Base-by-base conservation (phyloP, 148 eudicot species). In the Rhododendron kiyosumense region DNA sequence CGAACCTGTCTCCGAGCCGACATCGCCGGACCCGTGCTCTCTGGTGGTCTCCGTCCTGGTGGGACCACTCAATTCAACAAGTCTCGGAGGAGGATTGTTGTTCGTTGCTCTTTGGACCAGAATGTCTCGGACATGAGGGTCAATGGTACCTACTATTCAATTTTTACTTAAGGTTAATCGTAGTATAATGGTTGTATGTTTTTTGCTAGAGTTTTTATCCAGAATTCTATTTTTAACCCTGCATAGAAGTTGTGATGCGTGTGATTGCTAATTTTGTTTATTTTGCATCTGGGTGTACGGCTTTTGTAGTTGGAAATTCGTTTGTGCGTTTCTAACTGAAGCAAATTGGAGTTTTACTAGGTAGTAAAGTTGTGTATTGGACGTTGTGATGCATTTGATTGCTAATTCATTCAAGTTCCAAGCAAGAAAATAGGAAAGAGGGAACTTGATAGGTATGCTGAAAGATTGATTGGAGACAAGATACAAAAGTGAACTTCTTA, bases 81-180 rank as follows among this genome's bases (percentile, higher is more conserved):
- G 86, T 26, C 76, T 83, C 74, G 74, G 74, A 90, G 85, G 46
- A 94, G 86, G 52, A 22, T 89, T 48, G 85, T 73, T 48, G 86
- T 92, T 84, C 92, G 96, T 36, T 92, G 93, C 84, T 92, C 96
- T 41, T 87, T 97, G 90, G 99, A 97, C 82, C 81, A 89, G 2
- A 89, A 91, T 88, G 96, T 97, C 59, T 97, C 99, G 8, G 98
- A 97, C 84, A 97, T 97, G 99, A 90, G 97, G 51, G 87, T 81
- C 78, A 97, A 95, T 82, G 99, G 99, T 97, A 87, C 51, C 61
- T 81, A 54, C 3, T 17, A 54, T 59, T 63, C 15, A 18, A 3
- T 22, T 46, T 46, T 46, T 7, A 9, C 9, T 9, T 46, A 54
- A 54, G 59, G 7, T 18, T 20, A 57, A 57, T 57, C 20, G 2